These are phyloP conservation scores for Vitellaria paradoxa DNA, from an alignment of 179 eudicot genomes.

Conservation along the genomic window DNA sequence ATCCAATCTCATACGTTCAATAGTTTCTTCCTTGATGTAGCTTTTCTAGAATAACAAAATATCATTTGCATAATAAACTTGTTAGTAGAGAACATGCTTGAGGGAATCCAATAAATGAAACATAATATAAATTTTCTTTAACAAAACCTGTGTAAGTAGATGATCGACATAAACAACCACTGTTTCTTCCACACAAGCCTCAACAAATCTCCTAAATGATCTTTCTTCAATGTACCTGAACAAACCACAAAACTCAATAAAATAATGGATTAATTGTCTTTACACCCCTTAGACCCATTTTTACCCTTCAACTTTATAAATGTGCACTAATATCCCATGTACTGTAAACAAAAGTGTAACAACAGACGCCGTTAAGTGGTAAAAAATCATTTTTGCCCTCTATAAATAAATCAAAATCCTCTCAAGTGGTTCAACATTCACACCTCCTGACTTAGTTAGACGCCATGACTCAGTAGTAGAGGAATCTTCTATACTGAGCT, in stretches of 20 bases:
- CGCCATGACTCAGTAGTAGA: too few relatives aligned
- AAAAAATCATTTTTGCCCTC: too few relatives aligned
- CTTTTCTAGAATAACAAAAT: slow-evolving; percentile 60
- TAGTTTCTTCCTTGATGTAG: slow-evolving; percentile 93
- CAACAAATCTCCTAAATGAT: slow-evolving; percentile 92
- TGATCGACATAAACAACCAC: slow-evolving; percentile 91
- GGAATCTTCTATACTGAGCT: too few relatives aligned
- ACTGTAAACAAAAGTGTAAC: too few relatives aligned
- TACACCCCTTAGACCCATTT: too few relatives aligned
- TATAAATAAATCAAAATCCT: too few relatives aligned
- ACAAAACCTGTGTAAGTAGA: slow-evolving; percentile 70
- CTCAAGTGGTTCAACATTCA: too few relatives aligned
- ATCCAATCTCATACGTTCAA: slow-evolving; percentile 94
- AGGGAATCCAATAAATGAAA: slow-evolving; percentile 8
- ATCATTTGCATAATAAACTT: slow-evolving; percentile 9
- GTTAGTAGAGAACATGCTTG: neutral
- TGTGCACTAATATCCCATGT: too few relatives aligned
- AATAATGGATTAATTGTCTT: too few relatives aligned
- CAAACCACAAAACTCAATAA: slow-evolving; percentile 1
- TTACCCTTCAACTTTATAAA: too few relatives aligned
- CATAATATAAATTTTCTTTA: neutral
- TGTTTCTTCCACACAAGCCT: slow-evolving; percentile 95
- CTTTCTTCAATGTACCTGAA: slow-evolving; percentile 96
- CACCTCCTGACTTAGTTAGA: too few relatives aligned
- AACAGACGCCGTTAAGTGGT: too few relatives aligned